These are phyloP conservation scores for Fusarium guadeloupense DNA, from an alignment of 2,329 filamentous ascomycete species.

Conservation along the genomic window DNA sequence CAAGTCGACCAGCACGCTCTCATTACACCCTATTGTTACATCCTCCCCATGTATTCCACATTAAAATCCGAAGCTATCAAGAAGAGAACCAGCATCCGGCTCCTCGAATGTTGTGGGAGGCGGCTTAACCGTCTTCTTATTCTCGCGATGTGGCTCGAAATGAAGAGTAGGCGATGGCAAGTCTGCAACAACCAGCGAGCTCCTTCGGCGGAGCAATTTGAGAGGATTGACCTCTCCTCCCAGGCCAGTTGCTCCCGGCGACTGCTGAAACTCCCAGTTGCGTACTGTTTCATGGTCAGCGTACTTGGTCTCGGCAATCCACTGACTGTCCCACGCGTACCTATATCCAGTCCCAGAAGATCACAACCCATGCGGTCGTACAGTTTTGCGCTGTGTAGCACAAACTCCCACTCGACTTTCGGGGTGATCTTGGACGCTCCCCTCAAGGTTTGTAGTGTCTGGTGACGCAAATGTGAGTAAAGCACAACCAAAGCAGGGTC, in stretches of 20 bases:
- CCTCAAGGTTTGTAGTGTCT: slow-evolving; percentile 81
- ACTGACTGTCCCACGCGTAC: slow-evolving; percentile 54
- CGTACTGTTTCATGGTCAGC: slow-evolving; percentile 62
- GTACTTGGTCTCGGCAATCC: not conserved
- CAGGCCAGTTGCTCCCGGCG: slow-evolving; percentile 48
- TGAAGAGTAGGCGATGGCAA: slow-evolving; percentile 59
- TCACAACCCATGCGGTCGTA: slow-evolving; percentile 96
- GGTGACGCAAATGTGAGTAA: slow-evolving; percentile 85
- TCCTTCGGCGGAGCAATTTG: slow-evolving; percentile 74
- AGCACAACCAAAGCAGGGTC: slow-evolving; percentile 89
- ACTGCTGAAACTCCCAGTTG: slow-evolving; percentile 82
- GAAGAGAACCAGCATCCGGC: slow-evolving; percentile 85
- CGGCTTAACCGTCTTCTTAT: slow-evolving; percentile 58
- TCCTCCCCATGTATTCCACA: not conserved
- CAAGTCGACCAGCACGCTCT: too few relatives aligned
- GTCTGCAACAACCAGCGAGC: slow-evolving; percentile 84
- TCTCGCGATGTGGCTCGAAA: slow-evolving; percentile 51
- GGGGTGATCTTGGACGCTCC: slow-evolving; percentile 85
- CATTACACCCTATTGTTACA: not conserved
- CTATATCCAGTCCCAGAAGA: slow-evolving; percentile 83
- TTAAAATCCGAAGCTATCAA: slow-evolving; percentile 94
- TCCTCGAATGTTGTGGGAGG: slow-evolving; percentile 86
- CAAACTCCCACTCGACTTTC: slow-evolving; percentile 85
- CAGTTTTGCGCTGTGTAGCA: slow-evolving; percentile 83
- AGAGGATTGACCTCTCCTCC: slow-evolving; percentile 69